Evolutionary conservation across 345 rosid genomes (phyloP).

Genomic region (Rhizophora mangle): DNA sequence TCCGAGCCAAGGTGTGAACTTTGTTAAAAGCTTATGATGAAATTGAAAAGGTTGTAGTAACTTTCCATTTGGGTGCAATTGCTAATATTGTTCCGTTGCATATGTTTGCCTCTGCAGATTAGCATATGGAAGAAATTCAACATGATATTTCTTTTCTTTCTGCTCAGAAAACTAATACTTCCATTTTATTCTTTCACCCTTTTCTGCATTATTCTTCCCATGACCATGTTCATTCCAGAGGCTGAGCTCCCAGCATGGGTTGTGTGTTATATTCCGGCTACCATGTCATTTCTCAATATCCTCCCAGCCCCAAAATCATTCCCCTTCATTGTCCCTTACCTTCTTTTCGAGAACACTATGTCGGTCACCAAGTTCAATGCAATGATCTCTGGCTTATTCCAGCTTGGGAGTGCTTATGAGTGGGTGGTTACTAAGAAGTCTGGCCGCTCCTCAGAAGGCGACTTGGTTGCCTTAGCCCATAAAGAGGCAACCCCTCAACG

Average conservation of each 20-base stretch:
- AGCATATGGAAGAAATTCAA: slow-evolving; percentile 78
- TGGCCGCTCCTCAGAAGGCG: slow-evolving; percentile 92
- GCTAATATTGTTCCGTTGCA: slow-evolving; percentile 5
- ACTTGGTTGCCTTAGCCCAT: slow-evolving; percentile 55
- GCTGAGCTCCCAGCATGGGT: slow-evolving; percentile 92
- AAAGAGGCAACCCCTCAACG: slow-evolving; percentile 56
- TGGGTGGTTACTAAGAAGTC: slow-evolving; percentile 97
- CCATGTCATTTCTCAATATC: slow-evolving; percentile 93
- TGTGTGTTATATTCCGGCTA: slow-evolving; percentile 91
- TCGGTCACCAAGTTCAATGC: slow-evolving; percentile 96
- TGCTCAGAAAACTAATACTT: slow-evolving; percentile 74
- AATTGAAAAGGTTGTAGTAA: neutral
- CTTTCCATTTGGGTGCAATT: neutral
- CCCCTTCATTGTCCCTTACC: slow-evolving; percentile 95
- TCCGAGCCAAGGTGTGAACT: slow-evolving; percentile 61
- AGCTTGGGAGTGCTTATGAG: slow-evolving; percentile 92
- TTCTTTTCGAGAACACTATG: slow-evolving; percentile 94
- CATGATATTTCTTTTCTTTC: slow-evolving; percentile 86
- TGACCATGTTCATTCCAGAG: slow-evolving; percentile 95
- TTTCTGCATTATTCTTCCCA: slow-evolving; percentile 87
- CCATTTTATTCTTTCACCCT: slow-evolving; percentile 96
- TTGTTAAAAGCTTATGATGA: neutral
- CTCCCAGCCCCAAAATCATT: slow-evolving; percentile 91
- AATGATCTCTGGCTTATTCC: slow-evolving; percentile 90
- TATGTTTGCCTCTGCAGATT: slow-evolving; percentile 52